A percentile compares a stretch with the other conserved stretches of the same genome.
Evolutionary conservation across 805 yeast species (phyloP).

Genomic region (Komagataella pastoris): DNA sequence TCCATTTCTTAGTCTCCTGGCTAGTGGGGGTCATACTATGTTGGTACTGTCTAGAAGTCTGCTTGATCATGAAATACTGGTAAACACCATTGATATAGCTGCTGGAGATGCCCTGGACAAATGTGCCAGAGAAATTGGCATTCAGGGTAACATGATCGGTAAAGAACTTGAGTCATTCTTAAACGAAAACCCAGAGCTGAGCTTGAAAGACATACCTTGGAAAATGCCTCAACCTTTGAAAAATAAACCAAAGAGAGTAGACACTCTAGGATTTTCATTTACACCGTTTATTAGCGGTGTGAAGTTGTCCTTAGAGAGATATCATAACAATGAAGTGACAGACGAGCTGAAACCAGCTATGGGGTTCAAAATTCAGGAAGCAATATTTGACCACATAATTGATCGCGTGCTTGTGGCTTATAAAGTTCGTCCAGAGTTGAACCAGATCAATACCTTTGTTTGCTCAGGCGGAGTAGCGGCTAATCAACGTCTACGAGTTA

Average conservation of each 20-base stretch:
- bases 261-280: conserved; percentile 52
- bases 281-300: conserved; percentile 41
- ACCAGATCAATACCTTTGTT: conserved; percentile 40
- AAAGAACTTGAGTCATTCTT: conserved; percentile 60
- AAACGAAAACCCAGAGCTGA: conserved; percentile 12
- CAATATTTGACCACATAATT: conserved; percentile 60
- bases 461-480: conserved; percentile 95
- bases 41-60: conserved; percentile 54
- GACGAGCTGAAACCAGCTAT: conserved; percentile 25
- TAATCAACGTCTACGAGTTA: conserved; percentile 39
- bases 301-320: conserved; percentile 13
- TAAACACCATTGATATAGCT: conserved; percentile 76
- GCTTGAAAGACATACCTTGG: conserved; percentile 10
- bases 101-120: conserved; percentile 91
- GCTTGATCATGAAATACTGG: conserved; percentile 55
- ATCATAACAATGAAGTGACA: conserved; percentile 8
- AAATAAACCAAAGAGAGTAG: conserved; percentile 30
- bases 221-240: conserved; percentile 31
- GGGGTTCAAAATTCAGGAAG: conserved; percentile 47
- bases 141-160: conserved; percentile 77
- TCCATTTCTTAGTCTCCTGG: conserved; percentile 68
- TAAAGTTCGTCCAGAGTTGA: conserved; percentile 23
- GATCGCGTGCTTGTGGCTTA: conserved; percentile 46
- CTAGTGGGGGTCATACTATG: conserved; percentile 93
- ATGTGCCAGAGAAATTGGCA: conserved; percentile 76